phyloP scores from a whole-genome alignment of 106 monocot genomes.

The Gastrodia elata region DNA sequence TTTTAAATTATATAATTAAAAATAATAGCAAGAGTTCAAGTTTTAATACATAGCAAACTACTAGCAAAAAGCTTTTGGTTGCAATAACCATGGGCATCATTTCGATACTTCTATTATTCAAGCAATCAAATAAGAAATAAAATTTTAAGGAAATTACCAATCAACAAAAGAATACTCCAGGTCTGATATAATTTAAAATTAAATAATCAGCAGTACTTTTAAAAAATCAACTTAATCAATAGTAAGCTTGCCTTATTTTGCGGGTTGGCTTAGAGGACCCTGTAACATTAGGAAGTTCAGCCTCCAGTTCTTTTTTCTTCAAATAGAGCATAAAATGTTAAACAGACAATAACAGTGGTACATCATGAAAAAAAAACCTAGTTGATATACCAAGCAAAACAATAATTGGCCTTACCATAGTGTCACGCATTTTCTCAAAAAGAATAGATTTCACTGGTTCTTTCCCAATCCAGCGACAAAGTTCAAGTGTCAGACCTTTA shows the following conservation, averaged over 20 bases:
- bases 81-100: not conserved
- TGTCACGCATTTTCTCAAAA: constrained; percentile 99
- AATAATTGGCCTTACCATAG: constrained; percentile 60
- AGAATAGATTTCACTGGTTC: constrained; percentile 93
- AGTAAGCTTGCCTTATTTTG: constrained; percentile 65
- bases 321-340: constrained; percentile 15
- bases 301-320: constrained; percentile 98
- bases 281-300: constrained; percentile 84
- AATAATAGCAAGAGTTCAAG: not conserved
- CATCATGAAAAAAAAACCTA: not conserved
- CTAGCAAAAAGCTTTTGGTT: not conserved
- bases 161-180: not conserved
- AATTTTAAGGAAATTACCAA: not conserved
- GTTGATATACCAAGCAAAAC: not conserved
- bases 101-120: not conserved
- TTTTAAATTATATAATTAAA: not conserved
- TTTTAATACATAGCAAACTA: not conserved
- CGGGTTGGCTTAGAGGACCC: constrained; percentile 80
- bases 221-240: constrained; percentile 1
- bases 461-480: constrained; percentile 99
- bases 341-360: not conserved
- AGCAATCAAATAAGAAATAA: not conserved
- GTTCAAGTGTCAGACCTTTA: constrained; percentile 90
- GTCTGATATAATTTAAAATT: not conserved
- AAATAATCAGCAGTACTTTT: not conserved